Base-by-base conservation (phyloP, 1,284 basidiomycete genomes). In the Athelia sp. region DNA sequence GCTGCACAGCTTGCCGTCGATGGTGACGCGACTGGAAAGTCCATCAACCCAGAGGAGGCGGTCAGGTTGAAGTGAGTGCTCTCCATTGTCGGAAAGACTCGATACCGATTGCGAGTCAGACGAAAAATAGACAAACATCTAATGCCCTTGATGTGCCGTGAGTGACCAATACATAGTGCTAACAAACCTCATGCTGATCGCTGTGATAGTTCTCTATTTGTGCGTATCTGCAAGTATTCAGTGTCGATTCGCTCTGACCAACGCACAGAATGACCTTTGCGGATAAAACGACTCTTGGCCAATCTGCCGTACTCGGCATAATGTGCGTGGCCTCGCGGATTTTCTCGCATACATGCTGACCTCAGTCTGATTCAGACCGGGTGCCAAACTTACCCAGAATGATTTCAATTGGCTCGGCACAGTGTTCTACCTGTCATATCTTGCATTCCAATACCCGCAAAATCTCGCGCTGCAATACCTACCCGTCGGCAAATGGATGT, bases 61-160 rank as follows among this genome's bases (percentile, higher is more conserved):
- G 55, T 58, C 29, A 66, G 64, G 31, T 54, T 78, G 44, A 70
- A 69, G 75, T 75, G 47, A 43, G 32, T 11, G 11, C 6, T 8
- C 6, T 14, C 46, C 15, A 51, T 23, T 43, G 23, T 23, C 23
- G 49, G 23, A 29, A 34, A 22, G 18, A 22, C 2, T 17, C 10
- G 46, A 23, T 29, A 46, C 23, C 23, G 43, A 38, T 40, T 36
- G 8, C 36, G 31, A 13, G 26, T 19, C n/a, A 87, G 85, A 62
- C 73, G 76, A 50, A 89, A 89, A 65, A 84, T 89, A 50, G 86
- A 90, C 63, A 70, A 63, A 67, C 77, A 85, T 59, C 69, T 89
- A 43, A 77, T 90, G 75, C 87, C 86, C 45, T 71, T 89, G 49
- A 89, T 89, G 87, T 88, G 86, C 64, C 66, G 86, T 88, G 61